Percentiles rank a stretch among this genome's conserved stretches.
Conservation (phyloP, 1,284 basidiomycete species). For the Ganoderma boninense region DNA sequence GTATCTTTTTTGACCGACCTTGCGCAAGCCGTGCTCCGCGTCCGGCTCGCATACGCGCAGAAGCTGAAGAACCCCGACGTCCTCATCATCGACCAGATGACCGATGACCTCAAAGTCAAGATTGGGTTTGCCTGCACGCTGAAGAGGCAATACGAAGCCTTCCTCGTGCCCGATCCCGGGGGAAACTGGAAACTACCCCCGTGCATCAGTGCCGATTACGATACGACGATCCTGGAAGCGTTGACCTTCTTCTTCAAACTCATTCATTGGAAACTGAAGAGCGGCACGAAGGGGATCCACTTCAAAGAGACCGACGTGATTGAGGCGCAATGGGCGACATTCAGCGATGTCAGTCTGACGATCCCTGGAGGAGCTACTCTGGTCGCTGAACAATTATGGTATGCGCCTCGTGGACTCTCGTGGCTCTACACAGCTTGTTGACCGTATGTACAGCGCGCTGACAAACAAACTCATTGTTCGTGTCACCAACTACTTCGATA, state of each 20-base stretch:
- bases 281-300: constrained; percentile 90
- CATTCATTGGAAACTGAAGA: constrained; percentile 95
- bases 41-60: constrained; percentile 91
- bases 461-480: constrained; percentile 92
- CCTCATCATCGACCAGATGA: constrained; percentile 95
- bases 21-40: constrained; percentile 90
- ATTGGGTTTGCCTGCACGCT: constrained; percentile 94
- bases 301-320: constrained; percentile 98
- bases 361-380: constrained; percentile 90
- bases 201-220: constrained; percentile 91
- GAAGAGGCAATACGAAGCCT: constrained; percentile 93
- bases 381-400: constrained; percentile 97
- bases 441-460: constrained; percentile 63
- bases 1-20: constrained; percentile 96
- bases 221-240: constrained; percentile 88
- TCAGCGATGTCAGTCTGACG: constrained; percentile 92
- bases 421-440: constrained; percentile 10
- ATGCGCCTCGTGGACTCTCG: constrained; percentile 19
- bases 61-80: constrained; percentile 91
- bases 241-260: constrained; percentile 93
- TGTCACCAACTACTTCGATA: constrained; percentile 93
- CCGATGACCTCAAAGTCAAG: constrained; percentile 92
- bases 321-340: constrained; percentile 96
- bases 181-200: constrained; percentile 91
- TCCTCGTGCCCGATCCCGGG: constrained; percentile 86